Base-by-base conservation (phyloP, 257 asterid species). In the Cordia subcordata region DNA sequence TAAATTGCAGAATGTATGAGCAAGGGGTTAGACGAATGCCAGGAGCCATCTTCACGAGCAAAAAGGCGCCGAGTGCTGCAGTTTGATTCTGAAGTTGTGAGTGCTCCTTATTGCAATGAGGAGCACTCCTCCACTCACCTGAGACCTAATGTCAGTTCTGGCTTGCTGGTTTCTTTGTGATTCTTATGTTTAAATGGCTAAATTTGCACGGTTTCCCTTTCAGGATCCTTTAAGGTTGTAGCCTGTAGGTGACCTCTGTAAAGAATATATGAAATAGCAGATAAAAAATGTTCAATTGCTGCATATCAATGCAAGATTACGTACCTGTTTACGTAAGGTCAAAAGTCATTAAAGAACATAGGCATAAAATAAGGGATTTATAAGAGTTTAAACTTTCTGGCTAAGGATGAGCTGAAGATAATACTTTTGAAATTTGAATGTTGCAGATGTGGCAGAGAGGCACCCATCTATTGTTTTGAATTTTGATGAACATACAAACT, bases 1-100 rank as follows among this genome's bases (percentile, higher is more conserved):
- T 32, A 27, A 68, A 64, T 38, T 70, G 63, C 77, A 81, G 89
- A 67, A 50, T 66, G 49, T 38, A 55, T 53, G 49, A 77, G 65
- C 53, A 77, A 80, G 77, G 75, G 72, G 35, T 51, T 62, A 10
- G 88, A 78, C 39, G 63, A 68, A 21, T 73, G 38, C 42, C 49
- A 53, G 38, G 91, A 87, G 68, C 77, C 70, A 55, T 69, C 73
- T 4, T 75, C 90, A 57, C 85, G 66, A 55, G 75, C 55, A 37
- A 87, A 84, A 70, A 74, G 90, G 68, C 88, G 94, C 1, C 61
- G 88, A 55, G 67, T 72, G 84, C 88, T 88, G 11, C 95, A 81
- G 40, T 87, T 85, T 64, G 83, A 77, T 44, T 58, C 88, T 53
- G 85, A 87, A 60, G 64, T 63, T 61, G 21, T 75, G 58, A 77